A percentile compares a stretch with the other conserved stretches of the same genome.
phyloP scores from a whole-genome alignment of 2,329 filamentous ascomycete genomes.

The Ceratocystis smalleyi region DNA sequence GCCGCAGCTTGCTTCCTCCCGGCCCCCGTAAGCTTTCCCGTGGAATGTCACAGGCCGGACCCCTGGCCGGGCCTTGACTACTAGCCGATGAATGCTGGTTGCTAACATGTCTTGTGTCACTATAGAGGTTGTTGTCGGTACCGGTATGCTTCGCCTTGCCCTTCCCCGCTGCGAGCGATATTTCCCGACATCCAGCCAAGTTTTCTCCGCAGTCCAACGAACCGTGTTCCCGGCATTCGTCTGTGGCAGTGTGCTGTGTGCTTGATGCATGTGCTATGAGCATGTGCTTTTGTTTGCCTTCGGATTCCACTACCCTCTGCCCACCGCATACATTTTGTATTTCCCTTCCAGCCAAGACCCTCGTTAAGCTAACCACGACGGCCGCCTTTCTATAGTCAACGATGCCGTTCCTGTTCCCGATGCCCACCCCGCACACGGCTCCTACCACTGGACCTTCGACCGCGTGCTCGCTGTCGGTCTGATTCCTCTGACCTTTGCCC shows the following conservation, averaged over 20 bases:
- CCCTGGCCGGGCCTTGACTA: not conserved
- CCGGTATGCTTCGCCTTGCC: constrained; percentile 36
- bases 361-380: constrained; percentile 9
- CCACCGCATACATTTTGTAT: not conserved
- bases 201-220: not conserved
- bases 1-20: constrained; percentile 62
- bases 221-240: not conserved
- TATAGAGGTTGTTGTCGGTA: constrained; percentile 59
- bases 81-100: not conserved
- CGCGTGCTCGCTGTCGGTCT: constrained; percentile 66
- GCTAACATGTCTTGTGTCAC: constrained; percentile 28
- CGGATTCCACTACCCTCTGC: not conserved
- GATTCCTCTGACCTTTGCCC: constrained; percentile 73
- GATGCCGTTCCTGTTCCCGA: constrained; percentile 64
- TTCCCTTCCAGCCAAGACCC: not conserved
- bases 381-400: constrained; percentile 45
- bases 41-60: not conserved
- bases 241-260: not conserved
- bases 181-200: not conserved
- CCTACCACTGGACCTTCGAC: constrained; percentile 98
- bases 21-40: constrained; percentile 53
- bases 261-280: not conserved
- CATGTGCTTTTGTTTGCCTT: not conserved
- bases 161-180: not conserved
- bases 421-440: constrained; percentile 65